phyloP scores from a whole-genome alignment of 352 stramenopile species.

The Blastocystis sp. region DNA sequence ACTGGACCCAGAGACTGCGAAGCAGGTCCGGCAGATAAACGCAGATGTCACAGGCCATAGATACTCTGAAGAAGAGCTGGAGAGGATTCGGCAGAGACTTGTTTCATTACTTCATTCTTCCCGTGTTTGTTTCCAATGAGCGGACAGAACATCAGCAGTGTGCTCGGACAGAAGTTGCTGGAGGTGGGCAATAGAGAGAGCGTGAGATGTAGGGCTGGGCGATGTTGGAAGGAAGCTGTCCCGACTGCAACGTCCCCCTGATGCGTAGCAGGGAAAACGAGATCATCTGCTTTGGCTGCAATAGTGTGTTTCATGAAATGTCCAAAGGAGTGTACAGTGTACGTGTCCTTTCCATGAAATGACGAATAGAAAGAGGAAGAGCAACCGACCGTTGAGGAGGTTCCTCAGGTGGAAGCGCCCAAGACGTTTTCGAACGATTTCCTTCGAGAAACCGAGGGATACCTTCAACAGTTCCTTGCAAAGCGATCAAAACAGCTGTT shows the following conservation, averaged over 20 bases:
- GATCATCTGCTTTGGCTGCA: constrained; percentile 22
- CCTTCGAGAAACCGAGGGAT: not conserved
- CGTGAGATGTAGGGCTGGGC: not conserved
- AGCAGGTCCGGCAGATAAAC: not conserved
- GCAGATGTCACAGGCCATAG: not conserved
- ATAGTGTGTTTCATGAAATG: not conserved
- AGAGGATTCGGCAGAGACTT: not conserved
- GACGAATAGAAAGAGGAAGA: constrained; percentile 4
- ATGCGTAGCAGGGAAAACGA: constrained; percentile 22
- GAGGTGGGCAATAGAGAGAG: not conserved
- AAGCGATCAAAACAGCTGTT: not conserved
- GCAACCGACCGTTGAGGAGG: not conserved
- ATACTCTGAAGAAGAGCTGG: not conserved
- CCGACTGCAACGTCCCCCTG: not conserved
- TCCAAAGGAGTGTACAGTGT: not conserved
- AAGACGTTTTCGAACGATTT: not conserved
- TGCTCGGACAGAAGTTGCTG: constrained; percentile 27
- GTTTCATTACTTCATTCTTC: not conserved
- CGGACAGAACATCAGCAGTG: not conserved
- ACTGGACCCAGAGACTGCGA: too few species aligned
- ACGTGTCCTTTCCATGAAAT: not conserved
- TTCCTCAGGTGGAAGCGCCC: not conserved
- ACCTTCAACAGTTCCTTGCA: not conserved
- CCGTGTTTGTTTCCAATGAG: not conserved
- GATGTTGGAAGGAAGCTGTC: not conserved